Percentiles rank a stretch among this genome's conserved stretches.
phyloP scores from a whole-genome alignment of 352 stramenopile genomes.

The Phytophthora boehmeriae region DNA sequence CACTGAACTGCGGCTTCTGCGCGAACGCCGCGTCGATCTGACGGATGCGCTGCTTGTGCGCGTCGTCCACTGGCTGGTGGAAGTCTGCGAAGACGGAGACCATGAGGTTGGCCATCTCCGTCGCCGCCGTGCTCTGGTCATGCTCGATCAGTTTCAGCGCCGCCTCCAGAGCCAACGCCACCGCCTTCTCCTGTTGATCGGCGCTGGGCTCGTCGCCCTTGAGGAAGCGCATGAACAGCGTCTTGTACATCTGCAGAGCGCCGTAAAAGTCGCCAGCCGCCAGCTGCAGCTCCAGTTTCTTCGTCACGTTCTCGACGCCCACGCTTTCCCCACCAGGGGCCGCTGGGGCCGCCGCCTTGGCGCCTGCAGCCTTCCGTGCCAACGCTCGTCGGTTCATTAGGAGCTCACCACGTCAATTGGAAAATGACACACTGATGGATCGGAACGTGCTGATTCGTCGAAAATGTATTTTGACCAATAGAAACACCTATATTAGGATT shows the following conservation, averaged over 20 bases:
- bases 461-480: neutral
- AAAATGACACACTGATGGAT: constrained; percentile 2
- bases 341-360: constrained; percentile 33
- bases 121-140: constrained; percentile 74
- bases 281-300: constrained; percentile 80
- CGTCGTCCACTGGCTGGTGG: constrained; percentile 72
- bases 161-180: constrained; percentile 68
- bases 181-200: constrained; percentile 65
- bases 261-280: constrained; percentile 84
- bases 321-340: constrained; percentile 38
- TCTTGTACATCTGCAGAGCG: constrained; percentile 92
- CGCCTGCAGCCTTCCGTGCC: constrained; percentile 64
- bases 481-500: constrained; percentile 2
- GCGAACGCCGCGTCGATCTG: constrained; percentile 67
- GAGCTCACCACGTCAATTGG: constrained; percentile 4
- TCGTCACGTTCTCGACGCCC: constrained; percentile 76
- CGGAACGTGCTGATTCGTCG: neutral
- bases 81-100: constrained; percentile 76
- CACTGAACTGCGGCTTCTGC: constrained; percentile 70
- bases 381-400: constrained; percentile 80
- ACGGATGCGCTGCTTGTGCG: constrained; percentile 69
- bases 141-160: constrained; percentile 72
- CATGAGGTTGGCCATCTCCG: constrained; percentile 84
- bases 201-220: constrained; percentile 66
- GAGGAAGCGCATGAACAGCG: constrained; percentile 86